Conservation (phyloP, 2,329 filamentous ascomycete species). For the Clarireedia hainanense region DNA sequence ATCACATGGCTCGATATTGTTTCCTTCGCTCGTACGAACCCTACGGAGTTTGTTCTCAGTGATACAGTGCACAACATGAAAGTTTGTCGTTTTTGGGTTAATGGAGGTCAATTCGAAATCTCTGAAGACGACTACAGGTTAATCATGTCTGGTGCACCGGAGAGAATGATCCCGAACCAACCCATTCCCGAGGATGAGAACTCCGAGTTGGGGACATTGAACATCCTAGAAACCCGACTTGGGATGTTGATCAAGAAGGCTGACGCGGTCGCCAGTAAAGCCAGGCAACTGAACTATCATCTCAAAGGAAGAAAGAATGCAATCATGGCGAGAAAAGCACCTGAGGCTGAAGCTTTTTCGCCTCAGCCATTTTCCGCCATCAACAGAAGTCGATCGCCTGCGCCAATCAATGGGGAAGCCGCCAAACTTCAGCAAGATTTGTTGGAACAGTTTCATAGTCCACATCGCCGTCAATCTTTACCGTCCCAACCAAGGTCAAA, state of each 20-base stretch:
- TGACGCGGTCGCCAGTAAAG: constrained; percentile 63
- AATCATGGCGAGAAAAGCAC: constrained; percentile 56
- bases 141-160: constrained; percentile 73
- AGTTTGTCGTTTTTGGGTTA: constrained; percentile 75
- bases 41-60: constrained; percentile 67
- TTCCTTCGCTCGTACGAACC: constrained; percentile 73
- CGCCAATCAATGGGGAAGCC: constrained; percentile 17
- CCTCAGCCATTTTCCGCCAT: constrained; percentile 25
- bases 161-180: constrained; percentile 73
- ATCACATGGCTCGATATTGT: constrained; percentile 83
- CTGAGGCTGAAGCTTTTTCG: constrained; percentile 24
- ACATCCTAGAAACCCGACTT: constrained; percentile 74
- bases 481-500: constrained; percentile 17
- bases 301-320: constrained; percentile 66
- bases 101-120: constrained; percentile 76
- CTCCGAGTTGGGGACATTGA: constrained; percentile 74
- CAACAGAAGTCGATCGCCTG: constrained; percentile 33
- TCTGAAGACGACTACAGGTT: constrained; percentile 81
- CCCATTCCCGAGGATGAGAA: constrained; percentile 81
- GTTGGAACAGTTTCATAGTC: constrained; percentile 43
- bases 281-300: constrained; percentile 73
- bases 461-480: constrained; percentile 17
- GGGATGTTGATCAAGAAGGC: constrained; percentile 71
- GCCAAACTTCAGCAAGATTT: constrained; percentile 43
- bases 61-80: constrained; percentile 60